Conservation (phyloP, 495 filamentous ascomycete species). For the Penicillium atrosanguineum region DNA sequence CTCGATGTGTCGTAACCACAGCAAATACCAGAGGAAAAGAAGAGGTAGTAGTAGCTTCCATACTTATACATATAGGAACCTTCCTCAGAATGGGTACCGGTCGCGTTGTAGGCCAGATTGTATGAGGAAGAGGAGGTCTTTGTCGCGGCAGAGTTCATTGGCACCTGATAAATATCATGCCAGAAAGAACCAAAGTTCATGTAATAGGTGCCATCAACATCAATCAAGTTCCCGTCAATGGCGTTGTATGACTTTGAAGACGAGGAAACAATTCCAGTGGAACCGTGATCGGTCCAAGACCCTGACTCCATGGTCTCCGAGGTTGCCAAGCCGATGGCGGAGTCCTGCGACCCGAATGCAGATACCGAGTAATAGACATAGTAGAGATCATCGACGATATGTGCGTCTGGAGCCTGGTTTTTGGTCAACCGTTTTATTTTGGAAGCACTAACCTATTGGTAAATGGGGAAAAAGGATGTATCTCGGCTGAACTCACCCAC, state of each 20-base stretch:
- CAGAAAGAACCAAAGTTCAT: constrained; percentile 73
- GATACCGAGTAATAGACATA: constrained; percentile 72
- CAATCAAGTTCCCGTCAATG: constrained; percentile 67
- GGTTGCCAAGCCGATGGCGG: constrained; percentile 68
- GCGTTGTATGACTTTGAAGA: constrained; percentile 62
- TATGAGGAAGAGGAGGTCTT: constrained; percentile 34
- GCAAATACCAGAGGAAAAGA: constrained; percentile 65
- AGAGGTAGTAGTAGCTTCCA: constrained; percentile 65
- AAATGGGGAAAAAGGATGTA: too few relatives aligned
- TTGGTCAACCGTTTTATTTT: background rate
- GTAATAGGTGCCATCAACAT: constrained; percentile 45
- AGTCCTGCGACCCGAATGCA: constrained; percentile 63
- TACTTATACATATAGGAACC: constrained; percentile 58
- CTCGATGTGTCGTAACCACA: constrained; percentile 54
- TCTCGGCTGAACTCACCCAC: constrained; percentile 50
- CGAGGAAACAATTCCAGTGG: constrained; percentile 49
- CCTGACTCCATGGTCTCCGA: constrained; percentile 57
- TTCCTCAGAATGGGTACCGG: constrained; percentile 55
- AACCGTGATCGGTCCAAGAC: constrained; percentile 55
- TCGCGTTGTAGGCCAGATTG: constrained; percentile 55
- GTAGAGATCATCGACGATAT: constrained; percentile 55
- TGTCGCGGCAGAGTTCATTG: constrained; percentile 49
- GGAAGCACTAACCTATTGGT: too few relatives aligned
- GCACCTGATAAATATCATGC: constrained; percentile 63
- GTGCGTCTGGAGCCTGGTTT: constrained; percentile 62